Base-by-base conservation (phyloP, 2,329 filamentous ascomycete species). In the Pseudogymnoascus sp. region DNA sequence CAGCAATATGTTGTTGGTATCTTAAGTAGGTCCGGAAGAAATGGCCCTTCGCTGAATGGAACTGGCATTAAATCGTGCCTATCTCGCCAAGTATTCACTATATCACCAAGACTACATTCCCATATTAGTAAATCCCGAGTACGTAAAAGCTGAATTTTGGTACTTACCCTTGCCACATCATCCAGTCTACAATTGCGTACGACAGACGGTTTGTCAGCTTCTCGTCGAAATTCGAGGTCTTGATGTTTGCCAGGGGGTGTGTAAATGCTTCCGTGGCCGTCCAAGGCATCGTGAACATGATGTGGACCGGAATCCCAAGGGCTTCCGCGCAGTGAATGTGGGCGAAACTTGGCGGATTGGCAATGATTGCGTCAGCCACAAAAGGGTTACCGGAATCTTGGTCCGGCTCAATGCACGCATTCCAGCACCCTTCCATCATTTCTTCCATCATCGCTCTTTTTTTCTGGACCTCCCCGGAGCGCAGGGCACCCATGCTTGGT, bases 401-500 rank as follows among this genome's bases (percentile, higher is more conserved):
- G 62, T 71, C 70, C 2, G 75, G 71, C 73, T 95, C 88, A 67
- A 90, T 87, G 71, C 91, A 96, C 0, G 90, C 91, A 67, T 86
- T 80, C 92, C 92, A 96, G 70, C 89, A 93, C 0, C 91, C 91
- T 26, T 87, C 79, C 14, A 96, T 77, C 67, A 95, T 93, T 64
- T 90, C 72, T 63, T 85, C 83, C 61, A 95, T 90, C 29, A 88
- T 89, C 65, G 81, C 84, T 13, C 90, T 81, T 35, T 89, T 81
- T 73, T 86, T 86, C 53, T 81, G 85, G 60, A 96, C 83, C 70
- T 93, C 90, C 2, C 90, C 90, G 65, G 68, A 75, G 33, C 67
- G 73, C 59, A 95, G 76, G 0, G 87, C 86, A 59, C 91, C 85
- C 65, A 93, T 83, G 0, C 87, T 87, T 1, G 91, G 91, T 84